Evolutionary conservation across 768 basidiomycete species (phyloP).

Genomic region (Amanita jacksonii): DNA sequence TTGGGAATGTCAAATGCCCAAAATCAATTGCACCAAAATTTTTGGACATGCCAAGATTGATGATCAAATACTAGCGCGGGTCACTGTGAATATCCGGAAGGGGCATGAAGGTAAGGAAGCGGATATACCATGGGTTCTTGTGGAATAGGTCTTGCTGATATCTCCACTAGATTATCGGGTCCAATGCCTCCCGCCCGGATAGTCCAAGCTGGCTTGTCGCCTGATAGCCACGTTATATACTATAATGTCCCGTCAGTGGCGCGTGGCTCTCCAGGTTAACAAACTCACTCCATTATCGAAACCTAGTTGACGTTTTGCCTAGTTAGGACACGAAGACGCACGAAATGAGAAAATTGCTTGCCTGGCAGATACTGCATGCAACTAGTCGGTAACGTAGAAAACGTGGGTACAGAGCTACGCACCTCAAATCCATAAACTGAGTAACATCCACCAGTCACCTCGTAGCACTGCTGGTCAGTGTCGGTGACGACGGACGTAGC

Average conservation of each 20-base stretch:
- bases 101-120: neutral
- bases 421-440: constrained; percentile 72
- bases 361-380: constrained; percentile 28
- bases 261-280: neutral
- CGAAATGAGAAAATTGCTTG: constrained; percentile 11
- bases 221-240: constrained; percentile 79
- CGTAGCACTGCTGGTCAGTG: constrained; percentile 66
- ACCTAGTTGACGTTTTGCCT: constrained; percentile 30
- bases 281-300: constrained; percentile 48
- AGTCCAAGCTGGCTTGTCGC: constrained; percentile 61
- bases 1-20: constrained; percentile 53
- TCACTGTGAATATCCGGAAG: constrained; percentile 11
- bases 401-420: constrained; percentile 11
- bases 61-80: constrained; percentile 57
- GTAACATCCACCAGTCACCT: constrained; percentile 44
- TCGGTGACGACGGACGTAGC: constrained; percentile 63
- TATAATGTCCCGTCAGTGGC: constrained; percentile 14
- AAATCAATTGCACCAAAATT: constrained; percentile 71
- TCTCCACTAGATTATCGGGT: constrained; percentile 45
- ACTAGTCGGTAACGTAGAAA: constrained; percentile 2
- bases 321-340: neutral
- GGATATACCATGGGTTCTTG: constrained; percentile 69
- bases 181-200: constrained; percentile 57
- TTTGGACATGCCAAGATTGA: constrained; percentile 72
- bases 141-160: constrained; percentile 55